Base-by-base conservation (phyloP, 805 yeast species). In the Kodamaea nitidulidarum region DNA sequence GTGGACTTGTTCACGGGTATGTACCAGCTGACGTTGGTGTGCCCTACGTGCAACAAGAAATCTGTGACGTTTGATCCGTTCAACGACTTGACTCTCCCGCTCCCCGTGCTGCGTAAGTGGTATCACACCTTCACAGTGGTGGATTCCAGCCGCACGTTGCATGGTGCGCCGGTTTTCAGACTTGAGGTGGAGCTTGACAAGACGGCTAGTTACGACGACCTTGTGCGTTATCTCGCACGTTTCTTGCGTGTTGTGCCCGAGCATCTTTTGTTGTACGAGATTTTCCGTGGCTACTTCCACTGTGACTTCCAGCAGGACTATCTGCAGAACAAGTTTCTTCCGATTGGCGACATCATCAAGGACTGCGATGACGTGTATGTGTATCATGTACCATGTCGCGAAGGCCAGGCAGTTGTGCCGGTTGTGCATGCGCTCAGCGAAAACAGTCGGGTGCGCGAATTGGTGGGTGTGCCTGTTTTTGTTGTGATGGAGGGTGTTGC, bases 1-100 rank as follows among this genome's bases (percentile, higher is more conserved):
- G 73, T 80, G 17, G 98, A 93, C 55, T 65, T 93, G 28, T 93
- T 91, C 66, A 84, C 90, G 7, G 98, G 98, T 0, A 55, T 88
- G 52, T 93, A 91, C 58, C 86, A 90, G 60, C 88, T 96, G 1
- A 88, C 96, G 0, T 67, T 93, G 39, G 73, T 83, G 9, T 91
- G 98, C 55, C 98, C 98, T 0, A 80, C 64, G 7, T 93, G 98
- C 61, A 56, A 71, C 14, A 82, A 82, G 49, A 75, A 85, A 6
- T 83, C 95, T 18, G 74, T 91, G 17, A 90, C 97, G 0, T 93
- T 90, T 63, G 98, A 91, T 58, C 98, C 98, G 0, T 91, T 80
- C 55, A 87, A 80, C 62, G 96, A 88, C 54, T 64, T 91, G 47
- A 88, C 98, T 0, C 64, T 91, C 32, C 98, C 98, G 0, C 67